These are phyloP conservation scores for Candida jianshihensis DNA, from an alignment of 805 yeast species.

Conservation along the genomic window DNA sequence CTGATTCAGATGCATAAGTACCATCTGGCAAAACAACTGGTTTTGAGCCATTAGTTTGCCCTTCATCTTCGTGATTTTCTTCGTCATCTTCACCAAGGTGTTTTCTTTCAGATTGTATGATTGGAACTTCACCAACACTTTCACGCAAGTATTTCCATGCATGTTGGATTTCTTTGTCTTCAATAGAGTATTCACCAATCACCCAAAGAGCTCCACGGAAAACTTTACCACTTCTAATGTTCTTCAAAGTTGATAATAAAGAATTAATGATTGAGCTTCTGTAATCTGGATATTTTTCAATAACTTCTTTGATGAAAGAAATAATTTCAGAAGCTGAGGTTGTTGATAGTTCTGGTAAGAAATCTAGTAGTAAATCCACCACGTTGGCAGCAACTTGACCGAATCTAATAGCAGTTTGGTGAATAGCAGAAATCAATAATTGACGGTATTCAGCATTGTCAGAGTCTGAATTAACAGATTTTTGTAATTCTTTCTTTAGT, in stretches of 20 bases:
- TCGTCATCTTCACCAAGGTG: conserved; percentile 31
- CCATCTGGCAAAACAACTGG: conserved; percentile 97
- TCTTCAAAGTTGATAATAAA: conserved; percentile 54
- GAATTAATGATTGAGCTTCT: conserved; percentile 58
- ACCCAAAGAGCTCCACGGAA: conserved; percentile 94
- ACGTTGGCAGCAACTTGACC: conserved; percentile 89
- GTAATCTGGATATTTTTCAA: conserved; percentile 82
- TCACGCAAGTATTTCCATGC: conserved; percentile 85
- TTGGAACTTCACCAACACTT: conserved; percentile 87
- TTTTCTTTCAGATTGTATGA: conserved; percentile 64
- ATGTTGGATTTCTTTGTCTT: conserved; percentile 63
- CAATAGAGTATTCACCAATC: conserved; percentile 82
- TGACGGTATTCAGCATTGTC: conserved; percentile 89
- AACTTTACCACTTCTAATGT: conserved; percentile 80
- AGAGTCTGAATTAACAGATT: conserved; percentile 57
- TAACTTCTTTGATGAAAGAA: conserved; percentile 87
- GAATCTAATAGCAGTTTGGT: conserved; percentile 79
- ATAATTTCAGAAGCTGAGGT: conserved; percentile 85
- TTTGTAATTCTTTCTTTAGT: conserved; percentile 83
- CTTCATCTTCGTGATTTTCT: conserved; percentile 22
- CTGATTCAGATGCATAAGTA: conserved; percentile 93
- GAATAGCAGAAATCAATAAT: conserved; percentile 79
- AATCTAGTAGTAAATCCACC: conserved; percentile 80
- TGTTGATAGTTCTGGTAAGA: conserved; percentile 77
- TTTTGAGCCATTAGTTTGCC: conserved; percentile 36